These are phyloP conservation scores for Pyrenopolyporus hunteri DNA, from an alignment of 495 filamentous ascomycete species.

Conservation along the genomic window DNA sequence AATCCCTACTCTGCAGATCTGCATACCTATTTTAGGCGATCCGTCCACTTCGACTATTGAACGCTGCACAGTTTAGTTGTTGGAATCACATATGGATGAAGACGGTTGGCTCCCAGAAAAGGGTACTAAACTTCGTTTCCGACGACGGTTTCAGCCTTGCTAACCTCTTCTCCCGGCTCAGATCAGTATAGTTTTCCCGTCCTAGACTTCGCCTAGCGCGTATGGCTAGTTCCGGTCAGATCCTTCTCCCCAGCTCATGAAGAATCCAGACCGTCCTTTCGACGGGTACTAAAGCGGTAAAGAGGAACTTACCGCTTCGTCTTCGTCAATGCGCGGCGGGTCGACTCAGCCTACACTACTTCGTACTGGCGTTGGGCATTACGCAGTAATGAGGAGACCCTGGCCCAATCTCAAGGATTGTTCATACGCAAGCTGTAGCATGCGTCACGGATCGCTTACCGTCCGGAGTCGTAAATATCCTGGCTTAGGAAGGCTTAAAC, in stretches of 20 bases:
- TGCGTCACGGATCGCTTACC: constrained; percentile 28
- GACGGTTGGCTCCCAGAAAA: not conserved
- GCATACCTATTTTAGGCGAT: constrained; percentile 1
- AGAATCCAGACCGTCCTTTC: not conserved
- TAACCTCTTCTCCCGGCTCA: constrained; percentile 19
- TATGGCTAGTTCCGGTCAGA: constrained; percentile 4
- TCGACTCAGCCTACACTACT: constrained; percentile 4
- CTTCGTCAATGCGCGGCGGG: constrained; percentile 12
- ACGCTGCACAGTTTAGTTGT: not conserved
- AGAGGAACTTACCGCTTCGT: constrained; percentile 23
- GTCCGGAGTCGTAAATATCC: constrained; percentile 9
- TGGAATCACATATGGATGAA: constrained; percentile 15
- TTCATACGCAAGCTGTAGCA: constrained; percentile 31
- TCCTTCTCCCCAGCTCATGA: not conserved
- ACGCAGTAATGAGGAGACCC: constrained; percentile 5
- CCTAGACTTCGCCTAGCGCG: constrained; percentile 20
- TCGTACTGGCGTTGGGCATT: too few relatives aligned
- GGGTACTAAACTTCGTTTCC: not conserved
- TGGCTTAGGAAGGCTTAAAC: too few relatives aligned
- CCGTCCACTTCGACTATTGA: constrained; percentile 1
- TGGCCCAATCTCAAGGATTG: constrained; percentile 4
- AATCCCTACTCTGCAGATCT: not conserved
- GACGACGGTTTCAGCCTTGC: constrained; percentile 34
- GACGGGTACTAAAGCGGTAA: not conserved
- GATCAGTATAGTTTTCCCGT: constrained; percentile 22